These are phyloP conservation scores for Penicillium sp. DNA, from an alignment of 2,329 filamentous ascomycete species.

Conservation along the genomic window DNA sequence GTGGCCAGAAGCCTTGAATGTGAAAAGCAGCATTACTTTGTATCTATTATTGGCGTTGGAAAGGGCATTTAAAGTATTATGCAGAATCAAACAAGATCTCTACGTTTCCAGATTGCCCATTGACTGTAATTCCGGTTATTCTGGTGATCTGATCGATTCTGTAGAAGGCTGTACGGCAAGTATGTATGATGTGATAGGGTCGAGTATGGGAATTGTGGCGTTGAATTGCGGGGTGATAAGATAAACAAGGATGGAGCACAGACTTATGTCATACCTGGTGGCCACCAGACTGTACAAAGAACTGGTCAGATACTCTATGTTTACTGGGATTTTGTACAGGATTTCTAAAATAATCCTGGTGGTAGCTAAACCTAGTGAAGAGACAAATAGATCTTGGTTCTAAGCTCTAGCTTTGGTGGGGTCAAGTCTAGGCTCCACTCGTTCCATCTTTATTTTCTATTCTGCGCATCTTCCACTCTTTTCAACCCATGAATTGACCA, in stretches of 20 bases:
- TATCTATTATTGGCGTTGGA: slow-evolving; percentile 22
- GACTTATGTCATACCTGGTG: background rate
- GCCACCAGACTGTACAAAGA: background rate
- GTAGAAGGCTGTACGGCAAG: too few species aligned
- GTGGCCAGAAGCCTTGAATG: slow-evolving; percentile 30
- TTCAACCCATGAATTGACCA: background rate
- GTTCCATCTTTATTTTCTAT: background rate
- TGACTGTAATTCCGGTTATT: background rate
- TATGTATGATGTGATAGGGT: too few species aligned
- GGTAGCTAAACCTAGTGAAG: background rate
- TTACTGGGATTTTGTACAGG: background rate
- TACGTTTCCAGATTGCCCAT: background rate
- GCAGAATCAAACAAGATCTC: slow-evolving; percentile 11
- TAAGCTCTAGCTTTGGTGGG: background rate
- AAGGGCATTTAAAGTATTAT: slow-evolving; percentile 19
- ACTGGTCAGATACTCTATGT: background rate
- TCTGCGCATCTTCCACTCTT: background rate
- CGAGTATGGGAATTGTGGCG: background rate
- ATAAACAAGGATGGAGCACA: background rate
- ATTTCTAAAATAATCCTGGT: background rate
- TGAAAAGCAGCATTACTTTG: slow-evolving; percentile 7
- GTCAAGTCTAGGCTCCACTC: background rate
- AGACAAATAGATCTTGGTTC: background rate
- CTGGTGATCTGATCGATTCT: background rate
- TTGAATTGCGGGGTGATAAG: slow-evolving; percentile 2